Conservation (phyloP, 352 stramenopile genomes). For the Phytophthora chlamydospora region DNA sequence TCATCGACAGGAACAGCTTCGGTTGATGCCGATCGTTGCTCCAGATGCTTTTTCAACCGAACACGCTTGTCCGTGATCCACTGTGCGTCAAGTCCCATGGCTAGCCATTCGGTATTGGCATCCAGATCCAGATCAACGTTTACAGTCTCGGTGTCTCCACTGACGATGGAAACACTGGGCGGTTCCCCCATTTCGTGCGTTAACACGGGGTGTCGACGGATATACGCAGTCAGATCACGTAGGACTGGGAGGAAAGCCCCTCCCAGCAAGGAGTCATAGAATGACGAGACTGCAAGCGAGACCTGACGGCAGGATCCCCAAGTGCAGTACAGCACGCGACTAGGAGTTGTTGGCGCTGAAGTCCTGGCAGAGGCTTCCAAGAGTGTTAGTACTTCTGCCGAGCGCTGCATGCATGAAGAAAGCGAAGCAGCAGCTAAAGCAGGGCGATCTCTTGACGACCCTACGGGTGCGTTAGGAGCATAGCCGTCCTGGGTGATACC, state of each 20-base stretch:
- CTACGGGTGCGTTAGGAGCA: neutral
- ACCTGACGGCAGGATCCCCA: conserved; percentile 33
- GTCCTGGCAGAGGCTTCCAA: conserved; percentile 14
- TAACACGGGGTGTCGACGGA: conserved; percentile 29
- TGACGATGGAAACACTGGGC: conserved; percentile 10
- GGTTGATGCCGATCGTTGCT: conserved; percentile 27
- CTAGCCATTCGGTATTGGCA: conserved; percentile 12
- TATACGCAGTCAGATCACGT: conserved; percentile 26
- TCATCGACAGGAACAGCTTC: conserved; percentile 19
- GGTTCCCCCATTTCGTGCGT: conserved; percentile 41
- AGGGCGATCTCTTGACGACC: neutral
- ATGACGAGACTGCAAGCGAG: conserved; percentile 24
- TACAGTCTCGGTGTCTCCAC: neutral
- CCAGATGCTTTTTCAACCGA: conserved; percentile 51
- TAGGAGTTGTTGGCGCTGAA: neutral
- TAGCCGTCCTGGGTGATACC: conserved; percentile 22
- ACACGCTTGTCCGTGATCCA: conserved; percentile 66
- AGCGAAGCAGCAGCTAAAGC: conserved; percentile 3
- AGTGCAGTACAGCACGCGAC: conserved; percentile 25
- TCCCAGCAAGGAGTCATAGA: conserved; percentile 39
- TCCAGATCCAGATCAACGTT: conserved; percentile 7
- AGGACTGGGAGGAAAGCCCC: conserved; percentile 28
- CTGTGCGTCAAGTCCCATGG: conserved; percentile 36
- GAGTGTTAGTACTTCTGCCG: conserved; percentile 25
- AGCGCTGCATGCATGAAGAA: conserved; percentile 10